Base-by-base conservation (phyloP, 805 yeast species). In the Vanderwaltozyma polyspora region DNA sequence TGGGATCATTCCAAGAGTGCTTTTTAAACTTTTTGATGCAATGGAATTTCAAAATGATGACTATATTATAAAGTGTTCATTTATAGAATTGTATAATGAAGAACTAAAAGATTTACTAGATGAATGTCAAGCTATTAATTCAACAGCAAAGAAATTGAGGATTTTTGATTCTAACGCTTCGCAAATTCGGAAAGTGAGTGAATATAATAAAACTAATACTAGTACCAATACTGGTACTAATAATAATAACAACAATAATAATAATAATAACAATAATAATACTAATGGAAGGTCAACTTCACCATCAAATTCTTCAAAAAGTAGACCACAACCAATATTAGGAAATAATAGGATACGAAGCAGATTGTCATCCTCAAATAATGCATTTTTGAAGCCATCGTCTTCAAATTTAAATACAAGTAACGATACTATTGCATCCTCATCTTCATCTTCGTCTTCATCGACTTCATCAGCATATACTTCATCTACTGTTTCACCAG, bases 11-110 rank as follows among this genome's bases (percentile, higher is more conserved):
- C 75, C 79, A 25, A 60, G 75, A 28, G 76, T 89, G 5, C 76
- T 78, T 12, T 64, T 67, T 38, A 39, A 45, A 25, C 38, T 54
- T 5, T 86, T 78, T 49, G 59, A 64, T 10, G 54, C 26, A 46
- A 56, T 5, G 47, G 66, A 67, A 34, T 64, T 72, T 29, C 49
- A 46, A 35, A 48, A 51, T 14, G 46, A 46, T 21, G 94, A 79
- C 49, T 76, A 67, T 50, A 51, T 79, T 22, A 85, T 81, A 14
- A 79, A 77, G 51, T 71, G 85, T 42, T 81, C 94, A 0, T 87
- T 80, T 52, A 68, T 85, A 35, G 96, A 86, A 53, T 62, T 86
- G 14, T 87, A 86, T 60, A 85, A 86, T 48, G 96, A 86, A 54
- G 94, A 84, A 46, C 62, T 87, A 32, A 67, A 72, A 32, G 95